Percentiles rank a stretch among this genome's conserved stretches.
Conservation (phyloP, 2,329 filamentous ascomycete genomes). For the Chrysoporthe cubensis region DNA sequence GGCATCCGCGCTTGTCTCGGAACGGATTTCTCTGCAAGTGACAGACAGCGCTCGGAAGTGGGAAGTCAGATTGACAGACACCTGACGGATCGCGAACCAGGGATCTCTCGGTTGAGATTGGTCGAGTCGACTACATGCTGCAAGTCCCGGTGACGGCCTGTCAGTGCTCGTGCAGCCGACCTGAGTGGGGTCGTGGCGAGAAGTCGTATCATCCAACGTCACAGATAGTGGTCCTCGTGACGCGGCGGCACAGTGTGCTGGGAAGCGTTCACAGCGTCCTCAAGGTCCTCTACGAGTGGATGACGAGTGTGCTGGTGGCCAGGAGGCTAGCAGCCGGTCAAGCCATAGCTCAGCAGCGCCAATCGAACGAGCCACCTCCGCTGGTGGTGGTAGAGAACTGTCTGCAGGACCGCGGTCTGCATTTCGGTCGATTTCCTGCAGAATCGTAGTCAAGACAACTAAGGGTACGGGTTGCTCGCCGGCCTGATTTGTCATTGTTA, state of each 20-base stretch:
- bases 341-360: background rate
- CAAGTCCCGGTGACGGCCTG: background rate
- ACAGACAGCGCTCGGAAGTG: background rate
- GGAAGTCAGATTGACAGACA: background rate
- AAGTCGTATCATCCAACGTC: background rate
- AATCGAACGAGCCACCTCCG: background rate
- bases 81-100: slow-evolving; percentile 2
- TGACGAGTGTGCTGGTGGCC: background rate
- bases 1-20: slow-evolving; percentile 5
- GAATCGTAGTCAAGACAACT: background rate
- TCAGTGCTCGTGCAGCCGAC: background rate
- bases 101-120: background rate
- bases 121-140: background rate
- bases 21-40: slow-evolving; percentile 10
- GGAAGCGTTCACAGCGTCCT: background rate
- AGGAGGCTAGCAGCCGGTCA: background rate
- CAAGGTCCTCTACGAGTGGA: background rate
- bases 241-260: background rate
- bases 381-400: background rate
- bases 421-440: background rate
- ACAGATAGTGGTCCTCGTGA: background rate
- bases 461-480: background rate
- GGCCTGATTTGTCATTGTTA: background rate
- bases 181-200: background rate
- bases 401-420: background rate